Evolutionary conservation across 192 early-diverging fungal genomes (phyloP).

Genomic region (Backusella macrospora): DNA sequence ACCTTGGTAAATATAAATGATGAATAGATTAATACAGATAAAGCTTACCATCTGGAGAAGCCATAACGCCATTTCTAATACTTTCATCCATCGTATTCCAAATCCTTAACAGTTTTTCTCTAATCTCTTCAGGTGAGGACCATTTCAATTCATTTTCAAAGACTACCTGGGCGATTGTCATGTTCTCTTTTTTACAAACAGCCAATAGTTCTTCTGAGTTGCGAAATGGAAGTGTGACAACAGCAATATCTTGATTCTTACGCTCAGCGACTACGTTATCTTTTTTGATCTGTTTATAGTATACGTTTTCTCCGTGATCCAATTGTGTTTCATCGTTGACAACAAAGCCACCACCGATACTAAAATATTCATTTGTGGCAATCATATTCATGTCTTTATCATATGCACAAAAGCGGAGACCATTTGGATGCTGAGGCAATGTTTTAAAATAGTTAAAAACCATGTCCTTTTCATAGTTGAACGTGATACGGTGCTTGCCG

Average conservation of each 20-base stretch:
- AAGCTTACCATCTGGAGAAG: slow-evolving; percentile 33
- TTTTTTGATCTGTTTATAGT: slow-evolving; percentile 45
- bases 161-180: slow-evolving; percentile 93
- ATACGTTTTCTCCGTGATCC: slow-evolving; percentile 61
- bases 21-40: background rate
- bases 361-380: slow-evolving; percentile 94
- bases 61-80: slow-evolving; percentile 72
- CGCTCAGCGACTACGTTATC: slow-evolving; percentile 49
- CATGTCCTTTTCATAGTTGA: slow-evolving; percentile 79
- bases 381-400: slow-evolving; percentile 79
- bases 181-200: slow-evolving; percentile 75
- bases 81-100: slow-evolving; percentile 93
- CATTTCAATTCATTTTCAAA: slow-evolving; percentile 91
- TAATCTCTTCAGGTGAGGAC: slow-evolving; percentile 80
- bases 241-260: slow-evolving; percentile 68
- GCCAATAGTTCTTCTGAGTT: slow-evolving; percentile 76
- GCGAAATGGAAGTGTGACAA: slow-evolving; percentile 81
- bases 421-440: slow-evolving; percentile 93
- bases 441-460: slow-evolving; percentile 83
- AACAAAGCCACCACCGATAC: slow-evolving; percentile 95
- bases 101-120: slow-evolving; percentile 69
- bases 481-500: slow-evolving; percentile 73
- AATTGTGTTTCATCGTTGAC: slow-evolving; percentile 86
- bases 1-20: slow-evolving; percentile 22
- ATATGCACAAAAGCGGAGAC: slow-evolving; percentile 92